These are phyloP conservation scores for Reutealis trisperma DNA, from an alignment of 345 rosid genomes.

Conservation along the genomic window DNA sequence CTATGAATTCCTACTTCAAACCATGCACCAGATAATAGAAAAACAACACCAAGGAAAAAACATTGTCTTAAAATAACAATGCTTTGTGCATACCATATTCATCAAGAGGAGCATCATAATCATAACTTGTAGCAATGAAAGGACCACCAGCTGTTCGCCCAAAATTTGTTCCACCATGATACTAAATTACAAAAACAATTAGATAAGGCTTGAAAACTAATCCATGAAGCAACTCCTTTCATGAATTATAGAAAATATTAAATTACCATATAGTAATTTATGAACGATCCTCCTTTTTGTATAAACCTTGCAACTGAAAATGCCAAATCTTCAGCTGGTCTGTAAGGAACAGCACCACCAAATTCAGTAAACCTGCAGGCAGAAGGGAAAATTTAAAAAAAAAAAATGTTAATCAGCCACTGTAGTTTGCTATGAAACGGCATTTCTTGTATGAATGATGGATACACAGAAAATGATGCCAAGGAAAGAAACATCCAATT, in stretches of 20 bases:
- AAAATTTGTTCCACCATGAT: constrained; percentile 98
- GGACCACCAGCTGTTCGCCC: constrained; percentile 99
- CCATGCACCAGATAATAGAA: not conserved
- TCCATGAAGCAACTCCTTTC: constrained; percentile 14
- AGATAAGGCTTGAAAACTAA: constrained; percentile 20
- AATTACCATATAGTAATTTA: constrained; percentile 93
- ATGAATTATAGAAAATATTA: constrained; percentile 10
- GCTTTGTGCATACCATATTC: constrained; percentile 76
- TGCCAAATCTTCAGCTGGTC: constrained; percentile 97
- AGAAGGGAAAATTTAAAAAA: constrained; percentile 3
- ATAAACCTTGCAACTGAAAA: constrained; percentile 94
- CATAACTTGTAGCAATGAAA: constrained; percentile 97
- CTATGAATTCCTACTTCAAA: not conserved
- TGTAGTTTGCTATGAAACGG: constrained; percentile 1
- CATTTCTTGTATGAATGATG: constrained; percentile 1
- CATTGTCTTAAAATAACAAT: not conserved
- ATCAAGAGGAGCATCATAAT: constrained; percentile 95
- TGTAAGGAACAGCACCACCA: constrained; percentile 90
- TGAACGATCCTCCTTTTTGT: constrained; percentile 93
- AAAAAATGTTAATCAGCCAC: constrained; percentile 13
- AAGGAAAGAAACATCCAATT: constrained; percentile 13
- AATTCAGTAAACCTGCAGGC: constrained; percentile 82
- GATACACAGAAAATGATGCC: constrained; percentile 5
- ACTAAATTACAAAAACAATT: constrained; percentile 47
- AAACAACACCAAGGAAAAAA: not conserved